Evolutionary conservation across 768 basidiomycete genomes (phyloP), one percentile per base, ranked within the genome.

Genomic region (Phylloporus rhodoxanthus): DNA sequence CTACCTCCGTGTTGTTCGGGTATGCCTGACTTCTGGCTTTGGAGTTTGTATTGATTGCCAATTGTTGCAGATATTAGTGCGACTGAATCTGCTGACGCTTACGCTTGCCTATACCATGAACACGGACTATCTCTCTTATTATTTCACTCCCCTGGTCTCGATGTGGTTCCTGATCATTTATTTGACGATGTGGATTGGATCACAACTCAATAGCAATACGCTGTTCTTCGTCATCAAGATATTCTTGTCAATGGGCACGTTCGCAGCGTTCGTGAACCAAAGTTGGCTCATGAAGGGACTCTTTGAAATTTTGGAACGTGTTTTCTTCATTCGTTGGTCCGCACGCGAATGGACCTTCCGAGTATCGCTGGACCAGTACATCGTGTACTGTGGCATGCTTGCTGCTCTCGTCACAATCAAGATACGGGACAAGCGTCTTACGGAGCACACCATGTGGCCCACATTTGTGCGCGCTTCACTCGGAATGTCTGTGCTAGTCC

Each of bases 81-180:
- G 92, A 17, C 72, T 94, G 50, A 96, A 95, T 69, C 68, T 94
- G 28, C 74, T 92, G 38, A 91, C 91, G 5, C 70, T 95, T 45
- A 69, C 83, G 21, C 77, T 96, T 41, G 85, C 86, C 8, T 96
- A 94, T 70, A 79, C 83, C 38, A 93, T 95, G 91, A 81, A 93
- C 71, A 91, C 90, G 50, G 78, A 91, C 66, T 96, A 93, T 68
- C 80, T 91, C 54, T 88, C 81, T 42, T 93, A 93, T 68, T 95
- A 93, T 69, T 93, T 92, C 60, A 78, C 90, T 9, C 92, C 92
- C 8, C 75, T 95, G 59, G 91, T 93, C 25, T 87, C 91, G 20
- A 79, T 86, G 80, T 93, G 88, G 89, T 95, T 85, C 69, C 67
- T 91, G 51, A 77, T 93, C 72, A 80, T 94, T 66, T 94, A 90